Conservation (phyloP, 371 early-diverging fungal genomes). For the Nematocida ausubeli region DNA sequence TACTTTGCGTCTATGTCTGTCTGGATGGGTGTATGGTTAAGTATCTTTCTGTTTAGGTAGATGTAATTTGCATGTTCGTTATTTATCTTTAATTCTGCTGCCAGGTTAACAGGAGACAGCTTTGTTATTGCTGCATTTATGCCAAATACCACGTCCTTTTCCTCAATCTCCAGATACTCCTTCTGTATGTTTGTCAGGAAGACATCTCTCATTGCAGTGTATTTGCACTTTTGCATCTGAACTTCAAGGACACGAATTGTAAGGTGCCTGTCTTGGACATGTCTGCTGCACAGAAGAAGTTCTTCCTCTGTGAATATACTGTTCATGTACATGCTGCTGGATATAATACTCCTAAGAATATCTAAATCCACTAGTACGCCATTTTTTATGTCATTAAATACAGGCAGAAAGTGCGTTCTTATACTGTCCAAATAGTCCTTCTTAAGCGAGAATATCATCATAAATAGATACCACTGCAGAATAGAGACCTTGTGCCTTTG, state of each 20-base stretch:
- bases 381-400: conserved; percentile 33
- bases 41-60: conserved; percentile 28
- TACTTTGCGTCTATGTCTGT: conserved; percentile 2
- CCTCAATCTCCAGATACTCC: conserved; percentile 26
- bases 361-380: conserved; percentile 35
- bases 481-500: conserved; percentile 25
- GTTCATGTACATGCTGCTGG: not conserved
- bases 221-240: conserved; percentile 12
- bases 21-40: not conserved
- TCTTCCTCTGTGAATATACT: conserved; percentile 16
- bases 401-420: conserved; percentile 17
- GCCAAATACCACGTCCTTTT: conserved; percentile 49
- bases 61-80: conserved; percentile 38
- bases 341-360: conserved; percentile 2
- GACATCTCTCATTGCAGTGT: conserved; percentile 37
- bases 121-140: conserved; percentile 40
- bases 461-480: conserved; percentile 33
- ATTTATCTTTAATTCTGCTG: conserved; percentile 48
- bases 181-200: conserved; percentile 50
- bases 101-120: conserved; percentile 39
- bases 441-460: conserved; percentile 34
- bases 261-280: conserved; percentile 4
- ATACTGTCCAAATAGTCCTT: not conserved
- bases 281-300: conserved; percentile 15
- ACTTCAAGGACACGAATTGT: conserved; percentile 52